Percentiles rank a stretch among this genome's conserved stretches.
Evolutionary conservation across 208 protist genomes (phyloP).

Genomic region (Trypanosoma brucei): DNA sequence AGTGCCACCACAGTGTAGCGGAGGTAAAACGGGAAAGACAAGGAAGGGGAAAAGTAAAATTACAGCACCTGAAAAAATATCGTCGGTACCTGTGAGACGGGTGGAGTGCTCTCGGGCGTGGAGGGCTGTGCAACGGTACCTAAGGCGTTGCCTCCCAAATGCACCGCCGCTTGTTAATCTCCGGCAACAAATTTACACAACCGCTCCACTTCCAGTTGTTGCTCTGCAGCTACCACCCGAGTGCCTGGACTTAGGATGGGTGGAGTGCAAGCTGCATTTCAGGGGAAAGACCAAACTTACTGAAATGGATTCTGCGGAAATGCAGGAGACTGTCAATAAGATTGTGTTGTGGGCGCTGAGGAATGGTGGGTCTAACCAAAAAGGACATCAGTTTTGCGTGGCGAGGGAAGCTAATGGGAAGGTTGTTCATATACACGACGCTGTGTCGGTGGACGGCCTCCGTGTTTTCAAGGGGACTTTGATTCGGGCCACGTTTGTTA

Average conservation of each 20-base stretch:
- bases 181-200: conserved; percentile 48
- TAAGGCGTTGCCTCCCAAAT: conserved; percentile 27
- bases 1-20: background rate
- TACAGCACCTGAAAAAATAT: background rate
- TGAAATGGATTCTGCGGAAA: conserved; percentile 32
- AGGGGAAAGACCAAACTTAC: conserved; percentile 27
- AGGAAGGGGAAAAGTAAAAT: background rate
- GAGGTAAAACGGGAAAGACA: conserved; percentile 9
- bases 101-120: conserved; percentile 44
- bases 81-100: conserved; percentile 17
- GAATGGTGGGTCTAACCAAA: background rate
- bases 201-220: conserved; percentile 41
- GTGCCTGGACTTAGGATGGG: conserved; percentile 75
- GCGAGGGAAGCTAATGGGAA: conserved; percentile 68
- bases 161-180: conserved; percentile 51
- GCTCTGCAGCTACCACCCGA: conserved; percentile 50
- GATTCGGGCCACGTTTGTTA: conserved; percentile 64
- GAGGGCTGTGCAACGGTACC: conserved; percentile 40
- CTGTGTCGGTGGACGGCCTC: conserved; percentile 46
- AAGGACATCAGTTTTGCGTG: conserved; percentile 26
- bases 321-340: conserved; percentile 74
- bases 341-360: conserved; percentile 47
- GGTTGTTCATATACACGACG: conserved; percentile 44
- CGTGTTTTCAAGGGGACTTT: conserved; percentile 68
- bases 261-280: conserved; percentile 45